A percentile compares a stretch with the other conserved stretches of the same genome.
phyloP scores from a whole-genome alignment of 441 rosid species.

The Hypseocharis bilobata region DNA sequence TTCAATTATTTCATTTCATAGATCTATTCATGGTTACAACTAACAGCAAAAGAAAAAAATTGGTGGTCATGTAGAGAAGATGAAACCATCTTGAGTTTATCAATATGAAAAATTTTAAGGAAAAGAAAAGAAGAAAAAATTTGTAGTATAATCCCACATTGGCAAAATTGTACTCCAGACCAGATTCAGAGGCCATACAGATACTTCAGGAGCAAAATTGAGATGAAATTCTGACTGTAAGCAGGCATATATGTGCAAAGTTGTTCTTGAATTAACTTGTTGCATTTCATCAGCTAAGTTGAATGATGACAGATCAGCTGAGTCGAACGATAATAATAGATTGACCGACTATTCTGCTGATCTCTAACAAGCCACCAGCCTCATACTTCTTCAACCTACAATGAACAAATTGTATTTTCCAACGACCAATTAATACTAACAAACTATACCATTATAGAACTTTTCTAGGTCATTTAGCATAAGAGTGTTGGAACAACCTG shows the following conservation, averaged over 20 bases:
- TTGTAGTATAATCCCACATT: not conserved
- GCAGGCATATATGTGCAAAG: not conserved
- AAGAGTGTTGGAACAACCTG: slow-evolving; percentile 40
- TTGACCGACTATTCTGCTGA: not conserved
- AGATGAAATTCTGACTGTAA: not conserved
- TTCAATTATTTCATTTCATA: not conserved
- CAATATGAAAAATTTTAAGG: too few species aligned
- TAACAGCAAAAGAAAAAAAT: not conserved
- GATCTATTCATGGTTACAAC: not conserved
- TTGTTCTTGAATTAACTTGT: not conserved
- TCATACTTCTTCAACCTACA: slow-evolving; percentile 1
- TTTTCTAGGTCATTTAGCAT: not conserved
- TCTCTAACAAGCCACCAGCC: not conserved
- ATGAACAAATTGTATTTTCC: not conserved
- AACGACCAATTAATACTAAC: not conserved
- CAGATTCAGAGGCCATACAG: not conserved
- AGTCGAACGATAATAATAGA: too few species aligned
- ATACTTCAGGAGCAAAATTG: not conserved
- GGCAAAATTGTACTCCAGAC: not conserved
- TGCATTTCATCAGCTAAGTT: not conserved
- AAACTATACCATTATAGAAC: too few species aligned
- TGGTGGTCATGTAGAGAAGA: not conserved
- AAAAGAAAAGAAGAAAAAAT: too few species aligned
- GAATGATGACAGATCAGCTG: too few species aligned
- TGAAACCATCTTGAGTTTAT: not conserved